These are phyloP conservation scores for Entoloma clypeatum DNA, from an alignment of 1,284 basidiomycete species.

Conservation along the genomic window DNA sequence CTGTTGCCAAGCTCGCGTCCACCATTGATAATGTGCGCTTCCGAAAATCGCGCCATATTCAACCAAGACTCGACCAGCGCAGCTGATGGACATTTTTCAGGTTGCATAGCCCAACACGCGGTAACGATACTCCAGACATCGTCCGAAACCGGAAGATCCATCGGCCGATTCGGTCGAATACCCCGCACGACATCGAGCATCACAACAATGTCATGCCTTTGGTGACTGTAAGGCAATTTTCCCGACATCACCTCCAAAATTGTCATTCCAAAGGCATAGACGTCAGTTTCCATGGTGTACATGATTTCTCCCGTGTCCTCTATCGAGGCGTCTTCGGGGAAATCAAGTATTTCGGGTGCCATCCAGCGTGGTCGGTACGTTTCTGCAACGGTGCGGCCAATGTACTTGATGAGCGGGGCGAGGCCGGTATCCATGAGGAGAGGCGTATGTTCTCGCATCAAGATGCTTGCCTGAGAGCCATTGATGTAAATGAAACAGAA, in stretches of 20 bases:
- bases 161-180: slow-evolving; percentile 6
- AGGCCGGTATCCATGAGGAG: slow-evolving; percentile 6
- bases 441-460: background rate
- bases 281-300: slow-evolving; percentile 1
- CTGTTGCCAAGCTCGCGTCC: background rate
- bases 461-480: slow-evolving; percentile 3
- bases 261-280: slow-evolving; percentile 15
- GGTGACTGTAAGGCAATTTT: slow-evolving; percentile 4
- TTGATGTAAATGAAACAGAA: background rate
- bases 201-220: slow-evolving; percentile 11
- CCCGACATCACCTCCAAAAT: background rate
- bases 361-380: background rate
- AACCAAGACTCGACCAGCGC: slow-evolving; percentile 8
- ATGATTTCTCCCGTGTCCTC: background rate
- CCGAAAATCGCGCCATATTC: background rate
- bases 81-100: slow-evolving; percentile 7
- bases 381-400: background rate
- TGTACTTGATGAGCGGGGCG: background rate
- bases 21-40: too few relatives aligned
- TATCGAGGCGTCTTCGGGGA: background rate
- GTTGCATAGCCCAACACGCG: slow-evolving; percentile 8
- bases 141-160: slow-evolving; percentile 2
- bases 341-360: slow-evolving; percentile 1
- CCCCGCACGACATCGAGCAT: slow-evolving; percentile 11
- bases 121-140: slow-evolving; percentile 11